These are phyloP conservation scores for Cupressus sempervirens DNA, from an alignment of 75 land plant genomes.

Conservation along the genomic window DNA sequence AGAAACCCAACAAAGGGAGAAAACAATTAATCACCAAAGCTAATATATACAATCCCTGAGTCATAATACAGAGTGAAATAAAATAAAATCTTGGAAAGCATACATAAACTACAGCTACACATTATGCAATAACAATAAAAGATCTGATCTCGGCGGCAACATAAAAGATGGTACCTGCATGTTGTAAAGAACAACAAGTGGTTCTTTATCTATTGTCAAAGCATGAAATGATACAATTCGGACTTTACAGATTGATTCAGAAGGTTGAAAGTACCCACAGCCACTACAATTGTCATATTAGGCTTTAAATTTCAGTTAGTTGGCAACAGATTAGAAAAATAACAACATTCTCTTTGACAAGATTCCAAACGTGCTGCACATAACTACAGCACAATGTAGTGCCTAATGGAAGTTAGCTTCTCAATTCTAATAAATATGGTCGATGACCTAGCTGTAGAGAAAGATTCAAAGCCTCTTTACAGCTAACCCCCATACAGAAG, in stretches of 20 bases:
- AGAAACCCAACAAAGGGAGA: neutral
- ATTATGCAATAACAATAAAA: neutral
- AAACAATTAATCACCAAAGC: neutral
- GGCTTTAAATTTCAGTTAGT: neutral
- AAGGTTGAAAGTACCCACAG: slow-evolving; percentile 4
- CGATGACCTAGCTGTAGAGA: slow-evolving; percentile 6
- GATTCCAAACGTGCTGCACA: slow-evolving; percentile 10
- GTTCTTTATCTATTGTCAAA: slow-evolving; percentile 2
- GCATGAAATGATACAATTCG: slow-evolving; percentile 1
- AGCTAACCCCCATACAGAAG: neutral
- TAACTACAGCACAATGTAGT: slow-evolving; percentile 5
- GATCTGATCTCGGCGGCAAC: neutral
- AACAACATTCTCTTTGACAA: neutral
- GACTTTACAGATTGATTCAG: slow-evolving; percentile 1
- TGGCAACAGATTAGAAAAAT: neutral
- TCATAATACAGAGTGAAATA: neutral
- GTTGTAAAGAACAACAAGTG: slow-evolving; percentile 3
- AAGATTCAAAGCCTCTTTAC: slow-evolving; percentile 4
- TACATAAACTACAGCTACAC: neutral
- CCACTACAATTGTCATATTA: neutral
- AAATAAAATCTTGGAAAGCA: neutral
- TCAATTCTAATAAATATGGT: neutral
- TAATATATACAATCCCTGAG: neutral
- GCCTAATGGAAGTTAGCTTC: slow-evolving; percentile 4
- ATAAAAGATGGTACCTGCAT: slow-evolving; percentile 4